Percentiles rank a stretch among this genome's conserved stretches.
Evolutionary conservation across 192 early-diverging fungal genomes (phyloP).

Genomic region (Dissophora ornata): DNA sequence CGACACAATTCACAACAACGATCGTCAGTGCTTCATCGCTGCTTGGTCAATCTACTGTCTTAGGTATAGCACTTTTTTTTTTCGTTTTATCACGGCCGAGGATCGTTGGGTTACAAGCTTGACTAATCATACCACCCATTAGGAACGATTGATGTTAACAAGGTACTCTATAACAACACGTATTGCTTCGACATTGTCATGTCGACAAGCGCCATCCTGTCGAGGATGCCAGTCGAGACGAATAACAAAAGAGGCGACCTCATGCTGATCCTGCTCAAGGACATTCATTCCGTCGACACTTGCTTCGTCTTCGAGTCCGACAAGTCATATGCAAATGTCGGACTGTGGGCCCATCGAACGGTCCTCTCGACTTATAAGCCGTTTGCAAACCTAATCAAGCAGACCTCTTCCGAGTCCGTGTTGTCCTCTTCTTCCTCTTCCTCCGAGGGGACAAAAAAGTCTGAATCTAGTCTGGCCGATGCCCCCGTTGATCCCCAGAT

Average conservation of each 20-base stretch:
- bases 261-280: slow-evolving; percentile 7
- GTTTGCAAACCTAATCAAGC: slow-evolving; percentile 1
- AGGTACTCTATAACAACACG: neutral
- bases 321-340: neutral
- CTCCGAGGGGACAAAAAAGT: no score
- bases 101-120: no score
- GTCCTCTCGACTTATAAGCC: neutral
- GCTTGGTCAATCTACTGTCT: no score
- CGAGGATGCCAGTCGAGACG: neutral
- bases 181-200: slow-evolving; percentile 1
- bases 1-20: no score
- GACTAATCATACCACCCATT: neutral
- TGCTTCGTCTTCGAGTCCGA: slow-evolving; percentile 15
- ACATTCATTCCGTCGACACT: slow-evolving; percentile 15
- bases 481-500: neutral
- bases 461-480: no score
- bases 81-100: no score
- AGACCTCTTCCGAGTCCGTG: no score
- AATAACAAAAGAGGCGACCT: neutral
- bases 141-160: neutral
- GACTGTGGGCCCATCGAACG: slow-evolving; percentile 14
- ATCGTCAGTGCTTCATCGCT: no score
- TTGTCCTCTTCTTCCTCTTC: no score
- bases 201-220: neutral
- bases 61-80: no score